Evolutionary conservation across 106 monocot species (phyloP).

Genomic region (Cymbidium sinense): DNA sequence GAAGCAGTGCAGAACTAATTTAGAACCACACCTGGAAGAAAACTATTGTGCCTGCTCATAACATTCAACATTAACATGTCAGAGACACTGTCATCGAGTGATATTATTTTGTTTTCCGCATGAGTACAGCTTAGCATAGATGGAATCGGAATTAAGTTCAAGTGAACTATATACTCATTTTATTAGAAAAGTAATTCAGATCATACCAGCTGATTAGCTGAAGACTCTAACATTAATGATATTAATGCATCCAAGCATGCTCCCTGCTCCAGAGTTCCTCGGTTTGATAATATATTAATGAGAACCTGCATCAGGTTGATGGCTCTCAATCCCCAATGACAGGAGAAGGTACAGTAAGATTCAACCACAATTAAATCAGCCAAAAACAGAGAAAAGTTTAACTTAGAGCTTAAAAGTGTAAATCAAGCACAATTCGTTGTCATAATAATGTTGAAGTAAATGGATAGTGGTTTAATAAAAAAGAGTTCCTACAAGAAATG

Average conservation of each 20-base stretch:
- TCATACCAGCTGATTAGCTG: slow-evolving; percentile 76
- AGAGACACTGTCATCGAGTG: neutral
- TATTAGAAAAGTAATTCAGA: neutral
- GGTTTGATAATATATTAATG: slow-evolving; percentile 56
- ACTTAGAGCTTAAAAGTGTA: neutral
- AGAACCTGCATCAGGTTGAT: slow-evolving; percentile 56
- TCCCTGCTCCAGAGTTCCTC: slow-evolving; percentile 69
- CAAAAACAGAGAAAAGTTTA: neutral
- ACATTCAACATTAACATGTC: neutral
- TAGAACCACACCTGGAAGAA: neutral
- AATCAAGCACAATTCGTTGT: slow-evolving; percentile 2
- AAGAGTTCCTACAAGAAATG: neutral
- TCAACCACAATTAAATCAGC: neutral
- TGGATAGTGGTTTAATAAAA: neutral
- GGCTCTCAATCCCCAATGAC: neutral
- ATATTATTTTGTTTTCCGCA: neutral
- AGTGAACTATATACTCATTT: neutral
- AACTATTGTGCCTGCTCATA: neutral
- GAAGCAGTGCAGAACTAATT: neutral
- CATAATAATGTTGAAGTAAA: neutral
- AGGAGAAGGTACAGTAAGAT: neutral
- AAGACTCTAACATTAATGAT: slow-evolving; percentile 80
- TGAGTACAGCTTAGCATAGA: neutral
- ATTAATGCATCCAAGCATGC: slow-evolving; percentile 87
- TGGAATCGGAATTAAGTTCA: neutral